These are phyloP conservation scores for Amanita muscaria DNA, from an alignment of 768 basidiomycete genomes.

Conservation along the genomic window DNA sequence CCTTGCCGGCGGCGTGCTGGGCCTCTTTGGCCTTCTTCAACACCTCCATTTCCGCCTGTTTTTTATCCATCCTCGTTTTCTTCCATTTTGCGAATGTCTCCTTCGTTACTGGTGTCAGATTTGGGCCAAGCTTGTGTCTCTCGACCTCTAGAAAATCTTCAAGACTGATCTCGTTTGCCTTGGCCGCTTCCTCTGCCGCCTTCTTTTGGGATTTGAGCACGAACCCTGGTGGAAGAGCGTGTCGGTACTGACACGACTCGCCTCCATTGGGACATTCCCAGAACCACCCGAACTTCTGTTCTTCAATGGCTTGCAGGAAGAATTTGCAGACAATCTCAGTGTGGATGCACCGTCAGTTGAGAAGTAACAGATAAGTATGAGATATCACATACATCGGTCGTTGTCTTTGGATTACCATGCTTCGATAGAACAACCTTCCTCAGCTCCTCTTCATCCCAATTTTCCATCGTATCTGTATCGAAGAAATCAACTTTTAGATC, in stretches of 20 bases:
- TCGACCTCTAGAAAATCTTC: slow-evolving; percentile 98
- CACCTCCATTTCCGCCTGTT: slow-evolving; percentile 80
- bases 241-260: slow-evolving; percentile 85
- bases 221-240: slow-evolving; percentile 93
- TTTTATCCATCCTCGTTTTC: slow-evolving; percentile 91
- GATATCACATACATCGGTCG: slow-evolving; percentile 63
- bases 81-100: slow-evolving; percentile 95
- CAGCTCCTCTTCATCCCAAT: slow-evolving; percentile 94
- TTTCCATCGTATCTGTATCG: slow-evolving; percentile 88
- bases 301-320: slow-evolving; percentile 95
- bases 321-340: slow-evolving; percentile 91
- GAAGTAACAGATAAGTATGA: neutral
- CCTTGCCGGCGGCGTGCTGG: slow-evolving; percentile 83
- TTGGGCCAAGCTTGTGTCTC: slow-evolving; percentile 90
- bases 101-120: slow-evolving; percentile 87
- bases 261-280: slow-evolving; percentile 86
- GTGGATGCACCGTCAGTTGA: neutral
- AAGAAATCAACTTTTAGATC: neutral
- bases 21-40: slow-evolving; percentile 73
- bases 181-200: slow-evolving; percentile 83
- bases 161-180: slow-evolving; percentile 79
- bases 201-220: slow-evolving; percentile 92
- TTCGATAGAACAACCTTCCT: slow-evolving; percentile 80
- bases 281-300: slow-evolving; percentile 92
- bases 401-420: slow-evolving; percentile 83